Conservation (phyloP, 2,329 filamentous ascomycete species). For the Cercospora nicotianae region DNA sequence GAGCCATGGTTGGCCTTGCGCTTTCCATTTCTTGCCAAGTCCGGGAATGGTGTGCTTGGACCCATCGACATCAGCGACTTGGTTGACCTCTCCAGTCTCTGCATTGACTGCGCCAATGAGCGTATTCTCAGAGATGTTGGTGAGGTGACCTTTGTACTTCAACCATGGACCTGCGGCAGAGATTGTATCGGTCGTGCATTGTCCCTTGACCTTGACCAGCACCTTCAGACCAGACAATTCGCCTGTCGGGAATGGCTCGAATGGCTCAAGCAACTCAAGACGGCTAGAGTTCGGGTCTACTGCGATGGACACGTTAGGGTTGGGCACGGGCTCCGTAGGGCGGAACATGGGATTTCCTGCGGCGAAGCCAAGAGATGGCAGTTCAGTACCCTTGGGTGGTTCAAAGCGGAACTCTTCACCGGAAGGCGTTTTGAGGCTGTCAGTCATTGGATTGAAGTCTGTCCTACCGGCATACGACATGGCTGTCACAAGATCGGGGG, state of each 20-base stretch:
- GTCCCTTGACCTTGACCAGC: conserved; percentile 93
- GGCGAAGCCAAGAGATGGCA: conserved; percentile 75
- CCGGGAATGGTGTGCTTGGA: conserved; percentile 72
- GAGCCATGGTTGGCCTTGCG: conserved; percentile 74
- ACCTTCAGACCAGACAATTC: conserved; percentile 80
- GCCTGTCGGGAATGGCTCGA: conserved; percentile 70
- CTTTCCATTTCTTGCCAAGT: conserved; percentile 80
- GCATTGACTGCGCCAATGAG: conserved; percentile 93
- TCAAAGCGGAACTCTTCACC: conserved; percentile 81
- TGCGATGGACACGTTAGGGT: conserved; percentile 68
- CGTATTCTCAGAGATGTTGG: conserved; percentile 97
- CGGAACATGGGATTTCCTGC: conserved; percentile 72
- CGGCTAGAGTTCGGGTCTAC: conserved; percentile 87
- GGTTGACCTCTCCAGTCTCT: conserved; percentile 88
- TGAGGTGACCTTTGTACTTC: conserved; percentile 98
- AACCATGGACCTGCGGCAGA: conserved; percentile 96
- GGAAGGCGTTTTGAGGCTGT: conserved; percentile 74
- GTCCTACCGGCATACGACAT: conserved; percentile 91
- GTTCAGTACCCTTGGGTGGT: conserved; percentile 63
- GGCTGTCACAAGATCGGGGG: conserved; percentile 92
- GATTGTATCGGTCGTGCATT: conserved; percentile 99
- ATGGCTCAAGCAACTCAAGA: conserved; percentile 87
- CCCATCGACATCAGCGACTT: conserved; percentile 83
- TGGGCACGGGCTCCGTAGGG: conserved; percentile 69
- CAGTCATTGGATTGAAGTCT: conserved; percentile 94